phyloP scores from a whole-genome alignment of 2,329 filamentous ascomycete genomes.

The Thielaviopsis punctulata region DNA sequence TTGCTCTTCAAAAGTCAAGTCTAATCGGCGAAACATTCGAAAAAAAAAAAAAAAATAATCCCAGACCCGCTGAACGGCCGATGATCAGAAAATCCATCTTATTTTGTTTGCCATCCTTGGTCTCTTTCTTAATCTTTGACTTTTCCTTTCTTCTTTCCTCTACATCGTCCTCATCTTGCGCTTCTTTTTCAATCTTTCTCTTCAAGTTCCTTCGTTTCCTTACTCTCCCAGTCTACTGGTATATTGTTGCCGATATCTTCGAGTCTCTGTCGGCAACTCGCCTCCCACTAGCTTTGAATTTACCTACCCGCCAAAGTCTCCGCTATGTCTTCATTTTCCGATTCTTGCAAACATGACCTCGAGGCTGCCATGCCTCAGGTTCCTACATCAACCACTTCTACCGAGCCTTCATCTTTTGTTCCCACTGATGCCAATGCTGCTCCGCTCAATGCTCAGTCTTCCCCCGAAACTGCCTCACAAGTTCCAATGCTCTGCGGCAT shows the following conservation, averaged over 20 bases:
- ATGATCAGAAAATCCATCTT: background rate
- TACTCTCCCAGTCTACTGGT: background rate
- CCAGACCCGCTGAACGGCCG: background rate
- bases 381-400: background rate
- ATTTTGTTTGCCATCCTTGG: background rate
- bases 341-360: constrained; percentile 5
- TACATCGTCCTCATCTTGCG: background rate
- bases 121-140: background rate
- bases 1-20: no score
- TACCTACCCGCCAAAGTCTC: background rate
- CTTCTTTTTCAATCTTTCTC: background rate
- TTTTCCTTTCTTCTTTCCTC: background rate
- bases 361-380: constrained; percentile 3
- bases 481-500: constrained; percentile 15
- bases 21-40: no score
- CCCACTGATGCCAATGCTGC: background rate
- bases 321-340: constrained; percentile 5
- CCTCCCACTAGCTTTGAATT: background rate
- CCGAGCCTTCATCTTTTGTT: background rate
- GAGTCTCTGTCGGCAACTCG: no score
- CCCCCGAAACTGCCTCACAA: background rate
- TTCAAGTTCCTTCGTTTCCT: background rate
- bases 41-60: background rate
- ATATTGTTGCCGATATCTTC: no score
- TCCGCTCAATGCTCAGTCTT: background rate